Evolutionary conservation across 2,329 filamentous ascomycete genomes (phyloP), one percentile per base, ranked within the genome.

Genomic region (Chaetomium globosum): DNA sequence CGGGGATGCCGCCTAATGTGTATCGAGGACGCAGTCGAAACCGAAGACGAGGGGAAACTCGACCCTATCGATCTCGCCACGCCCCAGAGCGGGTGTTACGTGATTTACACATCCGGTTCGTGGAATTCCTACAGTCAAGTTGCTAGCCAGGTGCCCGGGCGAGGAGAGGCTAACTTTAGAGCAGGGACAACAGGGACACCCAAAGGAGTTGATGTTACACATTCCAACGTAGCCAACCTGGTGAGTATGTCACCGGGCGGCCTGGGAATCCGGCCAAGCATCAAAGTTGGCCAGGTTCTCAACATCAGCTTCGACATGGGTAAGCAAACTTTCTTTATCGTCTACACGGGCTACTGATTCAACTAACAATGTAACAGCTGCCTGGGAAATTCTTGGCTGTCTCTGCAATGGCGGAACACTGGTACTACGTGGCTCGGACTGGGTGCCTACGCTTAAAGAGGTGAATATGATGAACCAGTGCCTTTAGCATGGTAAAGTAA

Each of bases 231-330:
- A 21, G 79, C 81, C 19, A 87, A 87, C 72, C 75, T 85, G 12
- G 74, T 86, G 5, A 80, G 81, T 63, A 73, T 81, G 30, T 77
- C 79, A 26, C 84, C 85, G 0, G 83, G 81, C 6, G 80, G 79
- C 64, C 71, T 87, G 19, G 81, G 80, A 3, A 82, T 87, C 59
- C 74, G 70, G 12, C 73, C 77, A 2, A 84, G 84, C 13, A 81
- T 78, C 12, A 79, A 79, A 13, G 84, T 87, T 8, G 83, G 81
- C 2, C 83, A 85, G 63, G 77, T 86, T 7, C 76, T 87, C 49
- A 86, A 83, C 66, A 81, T 87, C 53, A 83, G 82, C 52, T 87
- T 87, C 67, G 85, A 87, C 68, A 87, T 87, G 84, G 83, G 84
- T 85, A 77, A 71, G 82, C 28, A 58, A 19, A 3, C 23, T 1